phyloP scores from a whole-genome alignment of 139 green algal genomes.

The Mesotaenium endlicherianum region DNA sequence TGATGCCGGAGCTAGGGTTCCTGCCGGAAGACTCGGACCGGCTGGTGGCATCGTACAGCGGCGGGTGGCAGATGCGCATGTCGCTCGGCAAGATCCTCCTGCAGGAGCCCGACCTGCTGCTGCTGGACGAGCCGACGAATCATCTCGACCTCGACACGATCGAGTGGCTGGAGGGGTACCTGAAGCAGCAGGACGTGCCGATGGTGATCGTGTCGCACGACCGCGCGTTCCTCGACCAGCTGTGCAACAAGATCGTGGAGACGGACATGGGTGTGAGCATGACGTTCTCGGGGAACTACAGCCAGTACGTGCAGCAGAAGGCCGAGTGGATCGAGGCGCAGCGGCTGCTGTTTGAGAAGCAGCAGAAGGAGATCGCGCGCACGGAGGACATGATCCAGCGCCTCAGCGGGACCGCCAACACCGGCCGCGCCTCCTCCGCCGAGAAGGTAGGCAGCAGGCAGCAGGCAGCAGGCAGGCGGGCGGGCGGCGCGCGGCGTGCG shows the following conservation, averaged over 20 bases:
- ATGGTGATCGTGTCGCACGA: conserved; percentile 98
- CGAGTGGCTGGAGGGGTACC: conserved; percentile 95
- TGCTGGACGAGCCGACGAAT: conserved; percentile 96
- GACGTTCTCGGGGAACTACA: conserved; percentile 90
- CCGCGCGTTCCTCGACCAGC: conserved; percentile 95
- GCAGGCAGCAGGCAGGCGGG: too few species aligned
- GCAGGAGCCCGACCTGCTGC: conserved; percentile 64
- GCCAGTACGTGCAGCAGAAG: conserved; percentile 65
- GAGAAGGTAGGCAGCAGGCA: conserved; percentile 68
- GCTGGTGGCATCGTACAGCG: conserved; percentile 73
- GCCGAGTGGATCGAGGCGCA: conserved; percentile 42
- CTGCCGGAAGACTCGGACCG: conserved; percentile 81
- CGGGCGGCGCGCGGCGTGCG: too few species aligned
- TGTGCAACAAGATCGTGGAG: conserved; percentile 93
- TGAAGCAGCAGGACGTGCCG: conserved; percentile 79
- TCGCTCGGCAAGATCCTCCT: conserved; percentile 98
- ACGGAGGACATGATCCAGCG: conserved; percentile 71
- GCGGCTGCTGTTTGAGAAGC: conserved; percentile 52
- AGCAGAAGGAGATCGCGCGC: conserved; percentile 93
- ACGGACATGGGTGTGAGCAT: conserved; percentile 83
- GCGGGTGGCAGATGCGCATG: conserved; percentile 99
- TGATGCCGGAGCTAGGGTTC: conserved; percentile 99
- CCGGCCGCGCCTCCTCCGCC: conserved; percentile 75
- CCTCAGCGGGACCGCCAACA: conserved; percentile 68
- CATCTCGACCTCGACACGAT: conserved; percentile 97